Percentiles rank a stretch among this genome's conserved stretches.
phyloP scores from a whole-genome alignment of 75 land plant genomes.

The Larix kaempferi region DNA sequence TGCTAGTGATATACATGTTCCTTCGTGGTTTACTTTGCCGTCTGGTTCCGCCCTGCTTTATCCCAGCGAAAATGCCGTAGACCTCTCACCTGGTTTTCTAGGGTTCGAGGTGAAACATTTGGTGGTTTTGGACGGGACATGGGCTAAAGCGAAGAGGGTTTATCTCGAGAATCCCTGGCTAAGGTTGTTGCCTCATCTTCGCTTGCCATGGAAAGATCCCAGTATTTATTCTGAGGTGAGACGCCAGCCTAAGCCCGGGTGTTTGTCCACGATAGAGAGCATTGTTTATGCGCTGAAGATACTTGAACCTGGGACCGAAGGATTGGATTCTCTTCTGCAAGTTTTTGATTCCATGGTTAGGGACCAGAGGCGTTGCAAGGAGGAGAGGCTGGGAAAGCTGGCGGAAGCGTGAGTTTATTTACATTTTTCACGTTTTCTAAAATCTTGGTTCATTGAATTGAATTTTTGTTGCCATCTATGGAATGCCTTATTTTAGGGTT shows the following conservation, averaged over 20 bases:
- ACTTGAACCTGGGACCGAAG: slow-evolving; percentile 53
- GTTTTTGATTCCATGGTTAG: slow-evolving; percentile 87
- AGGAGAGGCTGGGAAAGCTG: slow-evolving; percentile 36
- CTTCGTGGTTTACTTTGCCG: slow-evolving; percentile 31
- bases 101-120: slow-evolving; percentile 52
- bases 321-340: slow-evolving; percentile 65
- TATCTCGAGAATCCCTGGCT: slow-evolving; percentile 92
- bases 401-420: slow-evolving; percentile 2
- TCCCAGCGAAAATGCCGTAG: slow-evolving; percentile 63
- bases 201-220: slow-evolving; percentile 33
- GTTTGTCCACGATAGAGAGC: slow-evolving; percentile 89
- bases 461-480: neutral
- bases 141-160: slow-evolving; percentile 88
- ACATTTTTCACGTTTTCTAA: neutral
- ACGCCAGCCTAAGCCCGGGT: slow-evolving; percentile 76
- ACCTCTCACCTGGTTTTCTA: slow-evolving; percentile 17
- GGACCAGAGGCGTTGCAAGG: slow-evolving; percentile 75
- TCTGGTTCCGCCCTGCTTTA: slow-evolving; percentile 68
- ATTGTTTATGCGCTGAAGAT: slow-evolving; percentile 75
- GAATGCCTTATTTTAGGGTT: neutral
- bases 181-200: slow-evolving; percentile 67
- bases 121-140: slow-evolving; percentile 92
- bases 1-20: slow-evolving; percentile 28
- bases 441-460: neutral
- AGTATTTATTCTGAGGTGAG: slow-evolving; percentile 85